Percentiles rank a stretch among this genome's conserved stretches.
Conservation (phyloP, 2,329 filamentous ascomycete species). For the Claviceps digitariae region DNA sequence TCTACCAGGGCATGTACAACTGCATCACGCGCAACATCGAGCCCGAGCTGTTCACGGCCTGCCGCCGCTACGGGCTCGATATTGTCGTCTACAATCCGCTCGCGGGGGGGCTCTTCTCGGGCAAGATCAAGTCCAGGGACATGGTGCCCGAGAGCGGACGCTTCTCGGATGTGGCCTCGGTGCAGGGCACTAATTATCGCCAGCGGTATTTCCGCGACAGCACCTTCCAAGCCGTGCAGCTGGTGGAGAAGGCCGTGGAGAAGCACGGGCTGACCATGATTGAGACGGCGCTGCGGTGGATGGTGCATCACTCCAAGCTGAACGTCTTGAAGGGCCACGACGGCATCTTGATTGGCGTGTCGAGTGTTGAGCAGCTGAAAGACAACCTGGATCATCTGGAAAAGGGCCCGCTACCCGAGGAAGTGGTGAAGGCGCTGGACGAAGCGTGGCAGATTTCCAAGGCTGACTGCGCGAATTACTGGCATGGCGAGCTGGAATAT, state of each 20-base stretch:
- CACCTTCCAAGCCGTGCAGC: conserved; percentile 47
- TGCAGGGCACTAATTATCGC: conserved; percentile 44
- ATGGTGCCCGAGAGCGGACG: conserved; percentile 50
- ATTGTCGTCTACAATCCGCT: conserved; percentile 74
- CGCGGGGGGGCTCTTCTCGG: conserved; percentile 67
- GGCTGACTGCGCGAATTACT: conserved; percentile 36
- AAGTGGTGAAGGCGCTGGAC: conserved; percentile 62
- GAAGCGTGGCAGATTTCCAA: conserved; percentile 65
- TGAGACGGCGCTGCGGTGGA: conserved; percentile 63
- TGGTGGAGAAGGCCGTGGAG: conserved; percentile 53
- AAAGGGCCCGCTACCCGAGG: conserved; percentile 61
- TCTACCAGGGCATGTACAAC: conserved; percentile 86
- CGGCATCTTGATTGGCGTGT: conserved; percentile 47
- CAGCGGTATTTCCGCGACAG: conserved; percentile 58
- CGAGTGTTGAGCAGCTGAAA: conserved; percentile 41
- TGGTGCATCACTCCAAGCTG: conserved; percentile 54
- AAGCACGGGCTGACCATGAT: conserved; percentile 57
- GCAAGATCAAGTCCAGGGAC: conserved; percentile 60
- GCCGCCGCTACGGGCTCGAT: conserved; percentile 62
- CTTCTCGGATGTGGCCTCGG: conserved; percentile 46
- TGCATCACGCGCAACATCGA: conserved; percentile 65
- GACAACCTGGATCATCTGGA: conserved; percentile 44
- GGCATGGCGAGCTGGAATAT: conserved; percentile 50
- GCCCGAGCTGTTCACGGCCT: conserved; percentile 58
- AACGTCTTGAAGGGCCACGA: conserved; percentile 39